Base-by-base conservation (phyloP, 2,329 filamentous ascomycete species). In the Didymosphaeria variabile region DNA sequence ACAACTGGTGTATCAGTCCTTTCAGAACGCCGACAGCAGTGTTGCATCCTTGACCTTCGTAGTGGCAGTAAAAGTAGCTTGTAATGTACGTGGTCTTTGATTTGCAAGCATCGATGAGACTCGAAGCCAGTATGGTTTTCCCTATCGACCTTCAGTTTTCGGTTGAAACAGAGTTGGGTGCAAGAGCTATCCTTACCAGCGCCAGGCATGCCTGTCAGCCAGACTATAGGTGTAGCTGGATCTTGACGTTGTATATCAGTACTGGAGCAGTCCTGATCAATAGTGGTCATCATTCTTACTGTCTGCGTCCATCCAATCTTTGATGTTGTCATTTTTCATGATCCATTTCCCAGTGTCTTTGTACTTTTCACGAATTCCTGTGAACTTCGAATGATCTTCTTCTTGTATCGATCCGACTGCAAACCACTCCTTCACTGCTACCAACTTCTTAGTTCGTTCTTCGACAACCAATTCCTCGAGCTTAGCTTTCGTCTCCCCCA, bases 101-200 rank as follows among this genome's bases (percentile, higher is more conserved):
- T 40, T 54, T 58, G 29, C 67, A 70, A 32, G 66, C 58, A 10
- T 73, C 70, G 5, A 73, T 62, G 7, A 74, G 62, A 3, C 63
- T 58, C 34, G 72, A 75, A 1, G 71, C 67, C 12, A 75, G 66
- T 15, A 75, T 65, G 0, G 70, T 75, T 54, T 75, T 73, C 1
- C 70, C 71, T 74, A 23, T 13, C 15, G 17, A 19, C n/a, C 2
- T 19, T 65, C 12, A 60, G 50, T 17, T 34, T 38, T 19, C 15
- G 1, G 13, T 29, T 10, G 7, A n/a, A 8, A 23, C 19, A 17
- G 38, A 21, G 3, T 6, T 6, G 13, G 8, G 38, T 1, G 13
- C 36, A 38, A 47, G 12, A 23, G 13, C 15, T 38, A 21, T 29
- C 34, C 17, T 63, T 31, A 70, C 71, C 71, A 57, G 71, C 71